These are phyloP conservation scores for Arthrinium phaeospermum DNA, from an alignment of 2,329 filamentous ascomycete genomes.

Conservation along the genomic window DNA sequence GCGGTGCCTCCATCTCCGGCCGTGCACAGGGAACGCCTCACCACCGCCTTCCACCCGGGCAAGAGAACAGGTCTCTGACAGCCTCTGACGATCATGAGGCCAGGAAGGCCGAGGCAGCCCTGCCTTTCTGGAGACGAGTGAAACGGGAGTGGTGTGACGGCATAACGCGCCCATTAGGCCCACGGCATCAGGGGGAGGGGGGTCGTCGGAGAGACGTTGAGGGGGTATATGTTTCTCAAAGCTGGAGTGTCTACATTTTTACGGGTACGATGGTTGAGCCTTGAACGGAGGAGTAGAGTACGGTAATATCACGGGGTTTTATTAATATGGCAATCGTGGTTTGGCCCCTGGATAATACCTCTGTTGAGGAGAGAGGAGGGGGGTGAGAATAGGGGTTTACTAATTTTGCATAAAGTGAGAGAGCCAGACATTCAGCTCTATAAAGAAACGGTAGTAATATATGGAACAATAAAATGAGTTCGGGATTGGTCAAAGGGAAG, in stretches of 20 bases:
- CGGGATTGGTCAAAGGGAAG: too few relatives aligned
- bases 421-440: neutral
- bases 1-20: neutral
- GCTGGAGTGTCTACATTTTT: neutral
- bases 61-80: conserved; percentile 12
- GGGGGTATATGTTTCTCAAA: neutral
- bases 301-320: neutral
- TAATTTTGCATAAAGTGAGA: neutral
- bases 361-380: neutral
- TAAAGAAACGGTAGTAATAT: too few relatives aligned
- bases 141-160: neutral
- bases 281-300: neutral
- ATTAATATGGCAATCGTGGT: neutral
- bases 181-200: neutral
- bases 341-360: neutral
- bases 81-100: neutral
- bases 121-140: neutral
- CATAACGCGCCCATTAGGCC: neutral
- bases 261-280: neutral
- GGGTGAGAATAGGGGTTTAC: neutral
- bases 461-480: too few relatives aligned
- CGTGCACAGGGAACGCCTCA: neutral
- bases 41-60: conserved; percentile 18
- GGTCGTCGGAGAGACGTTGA: neutral
- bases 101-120: neutral